Evolutionary conservation across 352 stramenopile species (phyloP), one percentile per base, ranked within the genome.

Genomic region (Pythium biforme): DNA sequence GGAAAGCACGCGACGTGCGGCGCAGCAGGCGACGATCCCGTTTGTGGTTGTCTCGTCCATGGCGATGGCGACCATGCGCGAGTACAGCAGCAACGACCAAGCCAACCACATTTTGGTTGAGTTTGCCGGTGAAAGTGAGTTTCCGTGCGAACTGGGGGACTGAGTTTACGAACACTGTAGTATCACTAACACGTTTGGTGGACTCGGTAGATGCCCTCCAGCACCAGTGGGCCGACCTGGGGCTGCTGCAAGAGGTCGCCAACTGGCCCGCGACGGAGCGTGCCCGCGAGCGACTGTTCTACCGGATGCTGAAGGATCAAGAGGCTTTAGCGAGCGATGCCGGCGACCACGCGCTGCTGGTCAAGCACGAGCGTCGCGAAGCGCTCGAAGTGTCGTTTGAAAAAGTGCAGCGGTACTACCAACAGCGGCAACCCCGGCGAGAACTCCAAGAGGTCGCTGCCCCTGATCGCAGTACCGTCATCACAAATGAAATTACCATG

Each of bases 251-350:
- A 15, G 67, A 88, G 14, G 63, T 72, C 27, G 55, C 43, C 1
- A 88, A 89, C 39, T 93, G 81, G 80, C 83, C 81, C 10, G 58
- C 61, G 47, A 72, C 65, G 11, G 59, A 76, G 45, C 54, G 46
- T n/a, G 71, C 61, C 19, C 79, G 81, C 37, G 76, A 88, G 3
- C 67, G 76, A 12, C 55, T 91, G 39, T 83, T 86, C 63, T 76
- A 91, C 57, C 78, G 83, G 19, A 86, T 91, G 73, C 58, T 89
- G n/a, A 88, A 89, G 45, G 80, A 90, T 20, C 81, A 90, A 23
- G 70, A 71, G 0, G 64, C 68, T 0, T 49, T 83, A 9, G 48
- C 71, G n/a, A 74, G 74, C 23, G 70, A 83, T 31, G 74, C 80
- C n/a, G 45, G 68, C 19, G 70, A 87, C 40, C 60, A 75, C 20